A percentile compares a stretch with the other conserved stretches of the same genome.
Conservation (phyloP, 2,329 filamentous ascomycete species). For the Microdochium bolleyi region DNA sequence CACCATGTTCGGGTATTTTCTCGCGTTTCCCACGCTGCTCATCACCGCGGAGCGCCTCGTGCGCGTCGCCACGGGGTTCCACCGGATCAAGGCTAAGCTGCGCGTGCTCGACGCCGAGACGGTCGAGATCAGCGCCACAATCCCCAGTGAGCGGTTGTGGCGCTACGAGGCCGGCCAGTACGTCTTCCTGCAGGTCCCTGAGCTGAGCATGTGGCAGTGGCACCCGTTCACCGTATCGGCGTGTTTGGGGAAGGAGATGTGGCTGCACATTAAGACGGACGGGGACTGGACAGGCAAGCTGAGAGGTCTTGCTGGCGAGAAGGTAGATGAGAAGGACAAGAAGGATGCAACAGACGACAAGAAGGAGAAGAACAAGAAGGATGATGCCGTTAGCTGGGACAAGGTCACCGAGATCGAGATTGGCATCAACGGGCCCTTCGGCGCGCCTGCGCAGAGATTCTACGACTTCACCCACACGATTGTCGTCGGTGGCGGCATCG, state of each 20-base stretch:
- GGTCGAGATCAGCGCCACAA: conserved; percentile 37
- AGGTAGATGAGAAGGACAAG: conserved; percentile 8
- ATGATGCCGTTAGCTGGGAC: background rate
- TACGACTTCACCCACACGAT: conserved; percentile 49
- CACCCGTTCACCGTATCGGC: conserved; percentile 52
- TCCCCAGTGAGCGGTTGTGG: conserved; percentile 40
- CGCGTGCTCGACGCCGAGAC: conserved; percentile 44
- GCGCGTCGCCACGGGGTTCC: conserved; percentile 38
- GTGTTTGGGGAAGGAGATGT: conserved; percentile 41
- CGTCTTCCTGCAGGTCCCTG: conserved; percentile 46
- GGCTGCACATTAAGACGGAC: conserved; percentile 50
- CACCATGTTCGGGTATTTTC: conserved; percentile 49
- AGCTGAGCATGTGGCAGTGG: conserved; percentile 47
- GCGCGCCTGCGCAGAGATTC: conserved; percentile 49
- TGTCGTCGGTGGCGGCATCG: conserved; percentile 48
- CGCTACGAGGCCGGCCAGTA: conserved; percentile 50
- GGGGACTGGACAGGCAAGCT: conserved; percentile 46
- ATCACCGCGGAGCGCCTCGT: conserved; percentile 38
- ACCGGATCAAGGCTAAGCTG: conserved; percentile 36
- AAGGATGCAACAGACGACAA: conserved; percentile 13
- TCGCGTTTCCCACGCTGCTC: conserved; percentile 43
- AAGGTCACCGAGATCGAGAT: conserved; percentile 31
- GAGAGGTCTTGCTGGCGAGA: conserved; percentile 29
- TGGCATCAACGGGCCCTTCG: conserved; percentile 49
- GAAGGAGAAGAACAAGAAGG: conserved; percentile 7